Conservation (phyloP, 1,284 basidiomycete genomes). For the Malassezia caprae region DNA sequence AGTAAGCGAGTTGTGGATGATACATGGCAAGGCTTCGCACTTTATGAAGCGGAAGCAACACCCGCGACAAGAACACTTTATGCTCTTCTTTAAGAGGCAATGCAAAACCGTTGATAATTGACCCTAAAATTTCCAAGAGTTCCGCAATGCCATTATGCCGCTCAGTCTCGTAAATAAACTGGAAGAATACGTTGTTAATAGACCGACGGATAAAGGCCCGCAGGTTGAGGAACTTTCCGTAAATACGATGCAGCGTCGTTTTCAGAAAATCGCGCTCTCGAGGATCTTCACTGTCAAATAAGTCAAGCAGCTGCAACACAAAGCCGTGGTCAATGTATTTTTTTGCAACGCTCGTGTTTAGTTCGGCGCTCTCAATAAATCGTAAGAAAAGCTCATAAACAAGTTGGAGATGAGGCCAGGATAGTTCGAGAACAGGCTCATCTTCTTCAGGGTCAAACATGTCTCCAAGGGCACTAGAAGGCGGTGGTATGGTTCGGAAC, state of each 20-base stretch:
- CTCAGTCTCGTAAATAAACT: slow-evolving; percentile 97
- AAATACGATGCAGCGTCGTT: slow-evolving; percentile 96
- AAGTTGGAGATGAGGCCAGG: slow-evolving; percentile 98
- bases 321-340: slow-evolving; percentile 94
- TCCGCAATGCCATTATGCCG: slow-evolving; percentile 99
- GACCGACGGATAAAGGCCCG: slow-evolving; percentile 97
- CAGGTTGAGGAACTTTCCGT: slow-evolving; percentile 97
- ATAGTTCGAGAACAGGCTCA: slow-evolving; percentile 94
- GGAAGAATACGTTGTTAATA: slow-evolving; percentile 99
- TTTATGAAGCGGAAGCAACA: slow-evolving; percentile 94
- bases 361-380: slow-evolving; percentile 94
- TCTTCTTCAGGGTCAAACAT: slow-evolving; percentile 99
- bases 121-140: slow-evolving; percentile 92
- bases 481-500: slow-evolving; percentile 98
- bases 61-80: slow-evolving; percentile 92
- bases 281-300: slow-evolving; percentile 98
- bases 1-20: slow-evolving; percentile 96
- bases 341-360: slow-evolving; percentile 96
- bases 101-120: slow-evolving; percentile 99
- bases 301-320: slow-evolving; percentile 83
- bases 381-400: slow-evolving; percentile 99
- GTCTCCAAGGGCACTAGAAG: slow-evolving; percentile 92
- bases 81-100: slow-evolving; percentile 97
- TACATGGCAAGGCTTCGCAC: slow-evolving; percentile 93
- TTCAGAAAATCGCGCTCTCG: slow-evolving; percentile 98